Evolutionary conservation across 2,329 filamentous ascomycete species (phyloP).

Genomic region (Tympanopsis confertula): DNA sequence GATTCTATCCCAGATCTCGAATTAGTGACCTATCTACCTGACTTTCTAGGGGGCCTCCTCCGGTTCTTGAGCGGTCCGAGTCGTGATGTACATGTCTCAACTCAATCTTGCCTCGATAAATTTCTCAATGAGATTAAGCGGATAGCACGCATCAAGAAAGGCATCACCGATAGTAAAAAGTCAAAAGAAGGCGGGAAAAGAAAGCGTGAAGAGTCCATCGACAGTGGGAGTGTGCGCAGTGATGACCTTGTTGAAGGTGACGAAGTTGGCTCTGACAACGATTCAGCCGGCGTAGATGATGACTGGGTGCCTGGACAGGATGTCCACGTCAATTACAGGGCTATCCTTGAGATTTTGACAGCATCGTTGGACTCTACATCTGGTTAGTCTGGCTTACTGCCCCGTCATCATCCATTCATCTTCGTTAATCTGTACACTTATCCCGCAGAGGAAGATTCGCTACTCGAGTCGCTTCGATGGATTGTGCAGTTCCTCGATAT

Average conservation of each 20-base stretch:
- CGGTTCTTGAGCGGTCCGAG: conserved; percentile 89
- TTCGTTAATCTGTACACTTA: background rate
- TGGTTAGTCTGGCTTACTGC: conserved; percentile 34
- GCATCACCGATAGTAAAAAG: conserved; percentile 75
- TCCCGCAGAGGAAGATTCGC: conserved; percentile 68
- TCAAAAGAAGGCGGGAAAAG: conserved; percentile 54
- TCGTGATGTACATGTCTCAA: conserved; percentile 85
- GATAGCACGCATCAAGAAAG: conserved; percentile 84
- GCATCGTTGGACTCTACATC: conserved; percentile 74
- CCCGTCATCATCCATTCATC: conserved; percentile 2
- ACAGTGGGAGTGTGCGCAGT: conserved; percentile 48
- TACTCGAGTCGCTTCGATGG: conserved; percentile 85
- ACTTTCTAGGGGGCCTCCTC: conserved; percentile 79
- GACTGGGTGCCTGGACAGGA: conserved; percentile 98
- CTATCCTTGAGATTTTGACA: conserved; percentile 83
- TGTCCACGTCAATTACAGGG: conserved; percentile 84
- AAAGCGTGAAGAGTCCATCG: conserved; percentile 59
- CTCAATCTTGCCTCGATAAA: conserved; percentile 76
- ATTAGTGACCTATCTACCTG: conserved; percentile 80
- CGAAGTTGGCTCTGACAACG: conserved; percentile 44
- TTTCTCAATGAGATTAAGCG: conserved; percentile 91
- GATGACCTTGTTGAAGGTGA: conserved; percentile 47
- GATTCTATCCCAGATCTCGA: conserved; percentile 96
- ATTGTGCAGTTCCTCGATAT: conserved; percentile 95
- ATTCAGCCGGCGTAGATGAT: conserved; percentile 57